Evolutionary conservation across 2,329 filamentous ascomycete species (phyloP).

Genomic region (Neofusicoccum kwambonambiense): DNA sequence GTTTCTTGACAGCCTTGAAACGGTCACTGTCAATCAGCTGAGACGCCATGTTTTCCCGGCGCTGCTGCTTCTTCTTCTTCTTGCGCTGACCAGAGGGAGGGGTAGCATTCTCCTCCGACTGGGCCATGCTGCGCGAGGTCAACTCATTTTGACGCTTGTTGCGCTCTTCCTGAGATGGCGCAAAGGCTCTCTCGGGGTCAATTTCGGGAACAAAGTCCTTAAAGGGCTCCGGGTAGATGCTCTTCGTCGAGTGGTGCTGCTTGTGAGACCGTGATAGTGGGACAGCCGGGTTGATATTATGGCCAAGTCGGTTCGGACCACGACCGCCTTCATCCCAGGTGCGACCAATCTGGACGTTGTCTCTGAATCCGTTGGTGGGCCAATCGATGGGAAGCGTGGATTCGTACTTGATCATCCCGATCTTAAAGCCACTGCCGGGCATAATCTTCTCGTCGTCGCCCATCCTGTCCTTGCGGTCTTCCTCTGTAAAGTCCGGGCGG

Average conservation of each 20-base stretch:
- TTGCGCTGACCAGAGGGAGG: neutral
- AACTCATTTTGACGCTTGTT: neutral
- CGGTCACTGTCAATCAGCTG: neutral
- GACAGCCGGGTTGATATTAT: slow-evolving; percentile 3
- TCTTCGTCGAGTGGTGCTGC: neutral
- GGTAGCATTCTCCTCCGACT: neutral
- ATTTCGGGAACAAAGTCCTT: neutral
- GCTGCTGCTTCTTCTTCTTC: neutral
- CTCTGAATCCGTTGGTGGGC: slow-evolving; percentile 18
- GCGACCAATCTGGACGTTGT: slow-evolving; percentile 84
- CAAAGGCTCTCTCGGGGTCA: neutral
- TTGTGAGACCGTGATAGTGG: slow-evolving; percentile 1
- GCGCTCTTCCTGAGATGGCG: neutral
- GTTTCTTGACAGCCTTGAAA: neutral
- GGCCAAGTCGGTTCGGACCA: neutral
- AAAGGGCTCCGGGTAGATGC: slow-evolving; percentile 14
- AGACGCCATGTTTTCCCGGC: neutral
- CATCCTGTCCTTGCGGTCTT: neutral
- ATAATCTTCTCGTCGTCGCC: neutral
- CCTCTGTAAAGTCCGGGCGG: slow-evolving; percentile 27
- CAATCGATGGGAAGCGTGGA: slow-evolving; percentile 11
- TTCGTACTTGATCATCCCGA: slow-evolving; percentile 7
- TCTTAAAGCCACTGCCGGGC: neutral
- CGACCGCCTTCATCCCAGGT: slow-evolving; percentile 71
- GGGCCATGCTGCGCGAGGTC: neutral